Evolutionary conservation across 306 rosid genomes (phyloP).

Genomic region (Malus sylvestris): DNA sequence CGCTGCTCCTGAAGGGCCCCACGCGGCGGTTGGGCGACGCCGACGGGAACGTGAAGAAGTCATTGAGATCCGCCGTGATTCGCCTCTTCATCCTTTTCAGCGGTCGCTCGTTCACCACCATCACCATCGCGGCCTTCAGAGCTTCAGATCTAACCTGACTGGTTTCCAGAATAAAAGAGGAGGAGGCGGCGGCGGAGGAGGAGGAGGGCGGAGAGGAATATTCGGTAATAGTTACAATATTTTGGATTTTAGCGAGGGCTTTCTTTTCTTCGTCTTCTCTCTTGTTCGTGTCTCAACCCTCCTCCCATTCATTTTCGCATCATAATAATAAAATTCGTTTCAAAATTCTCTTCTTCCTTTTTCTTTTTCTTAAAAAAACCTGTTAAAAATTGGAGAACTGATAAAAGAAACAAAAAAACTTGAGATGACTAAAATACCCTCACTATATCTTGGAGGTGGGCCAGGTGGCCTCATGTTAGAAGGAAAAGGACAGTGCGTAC

Average conservation of each 20-base stretch:
- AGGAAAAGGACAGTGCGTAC: no score
- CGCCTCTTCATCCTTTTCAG: conserved; percentile 80
- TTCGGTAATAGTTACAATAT: not conserved
- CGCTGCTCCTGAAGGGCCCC: conserved; percentile 58
- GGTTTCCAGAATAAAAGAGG: not conserved
- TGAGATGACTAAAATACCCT: no score
- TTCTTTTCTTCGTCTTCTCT: not conserved
- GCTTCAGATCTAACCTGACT: not conserved
- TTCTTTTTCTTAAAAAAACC: no score
- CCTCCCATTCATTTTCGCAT: not conserved
- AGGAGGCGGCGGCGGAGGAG: not conserved
- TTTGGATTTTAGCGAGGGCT: not conserved
- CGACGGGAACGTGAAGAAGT: conserved; percentile 60
- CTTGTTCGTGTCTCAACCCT: not conserved
- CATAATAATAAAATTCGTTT: not conserved
- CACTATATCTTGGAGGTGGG: no score
- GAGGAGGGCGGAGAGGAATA: not conserved
- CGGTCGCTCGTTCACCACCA: conserved; percentile 78
- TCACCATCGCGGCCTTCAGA: conserved; percentile 4
- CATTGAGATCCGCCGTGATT: conserved; percentile 73
- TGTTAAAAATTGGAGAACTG: no score
- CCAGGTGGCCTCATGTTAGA: no score
- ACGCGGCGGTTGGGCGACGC: conserved; percentile 5
- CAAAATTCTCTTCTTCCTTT: no score
- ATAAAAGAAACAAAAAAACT: no score